Conservation (phyloP, 495 filamentous ascomycete genomes). For the Paragyromitra xinjiangensis region DNA sequence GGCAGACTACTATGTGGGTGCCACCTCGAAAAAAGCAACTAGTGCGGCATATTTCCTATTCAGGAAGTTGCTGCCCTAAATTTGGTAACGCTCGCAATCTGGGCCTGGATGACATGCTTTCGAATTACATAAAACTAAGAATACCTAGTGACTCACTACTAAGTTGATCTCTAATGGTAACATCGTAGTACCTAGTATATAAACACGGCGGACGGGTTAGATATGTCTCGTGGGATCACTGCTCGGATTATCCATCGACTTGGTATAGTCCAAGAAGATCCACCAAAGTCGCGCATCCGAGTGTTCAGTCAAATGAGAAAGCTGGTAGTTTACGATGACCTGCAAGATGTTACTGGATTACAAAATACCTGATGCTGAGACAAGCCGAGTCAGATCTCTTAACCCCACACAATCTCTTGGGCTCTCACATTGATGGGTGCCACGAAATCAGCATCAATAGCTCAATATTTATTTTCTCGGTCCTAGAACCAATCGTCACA, state of each 20-base stretch:
- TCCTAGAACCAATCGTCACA: neutral
- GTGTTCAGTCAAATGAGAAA: neutral
- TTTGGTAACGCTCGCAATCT: neutral
- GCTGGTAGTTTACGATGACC: neutral
- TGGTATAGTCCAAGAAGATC: neutral
- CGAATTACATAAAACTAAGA: neutral
- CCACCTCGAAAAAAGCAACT: neutral
- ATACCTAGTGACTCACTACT: neutral
- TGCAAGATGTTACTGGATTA: neutral
- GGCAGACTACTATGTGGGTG: neutral
- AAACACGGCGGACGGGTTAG: neutral
- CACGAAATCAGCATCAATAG: neutral
- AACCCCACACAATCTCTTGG: neutral
- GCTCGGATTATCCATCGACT: neutral
- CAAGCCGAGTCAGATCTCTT: neutral
- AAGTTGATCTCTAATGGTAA: neutral
- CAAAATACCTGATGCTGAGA: neutral
- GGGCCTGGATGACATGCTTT: neutral
- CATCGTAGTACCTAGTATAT: neutral
- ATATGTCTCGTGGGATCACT: neutral
- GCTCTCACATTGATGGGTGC: neutral
- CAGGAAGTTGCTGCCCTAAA: neutral
- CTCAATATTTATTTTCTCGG: neutral
- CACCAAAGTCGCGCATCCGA: neutral
- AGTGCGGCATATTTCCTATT: neutral